Evolutionary conservation across 805 yeast genomes (phyloP).

Genomic region (Ogataea salicorniae): DNA sequence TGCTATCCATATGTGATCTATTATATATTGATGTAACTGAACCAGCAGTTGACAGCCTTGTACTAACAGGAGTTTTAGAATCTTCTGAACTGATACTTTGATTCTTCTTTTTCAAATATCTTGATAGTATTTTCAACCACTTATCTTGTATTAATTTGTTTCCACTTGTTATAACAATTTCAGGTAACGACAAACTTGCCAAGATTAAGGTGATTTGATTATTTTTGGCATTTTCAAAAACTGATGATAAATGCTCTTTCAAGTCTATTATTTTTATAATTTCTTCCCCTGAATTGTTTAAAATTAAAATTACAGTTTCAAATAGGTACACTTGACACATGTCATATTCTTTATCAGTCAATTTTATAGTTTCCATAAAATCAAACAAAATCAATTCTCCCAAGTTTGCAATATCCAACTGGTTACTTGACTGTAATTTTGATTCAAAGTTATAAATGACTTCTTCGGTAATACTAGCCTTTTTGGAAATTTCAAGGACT

Average conservation of each 20-base stretch:
- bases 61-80: background rate
- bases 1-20: background rate
- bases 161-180: conserved; percentile 15
- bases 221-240: conserved; percentile 12
- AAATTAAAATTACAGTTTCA: conserved; percentile 19
- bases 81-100: background rate
- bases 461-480: conserved; percentile 19
- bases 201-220: conserved; percentile 20
- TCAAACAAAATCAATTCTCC: conserved; percentile 25
- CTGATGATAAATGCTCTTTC: conserved; percentile 21
- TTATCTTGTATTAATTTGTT: conserved; percentile 22
- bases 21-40: background rate
- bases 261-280: conserved; percentile 17
- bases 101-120: conserved; percentile 11
- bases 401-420: conserved; percentile 18
- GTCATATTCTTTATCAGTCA: conserved; percentile 2
- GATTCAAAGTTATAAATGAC: conserved; percentile 16
- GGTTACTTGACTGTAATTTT: conserved; percentile 3
- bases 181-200: conserved; percentile 22
- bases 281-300: conserved; percentile 13
- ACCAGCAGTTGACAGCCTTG: background rate
- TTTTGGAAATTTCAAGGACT: conserved; percentile 12
- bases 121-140: conserved; percentile 24
- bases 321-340: conserved; percentile 19
- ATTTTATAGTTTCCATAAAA: conserved; percentile 12